These are phyloP conservation scores for Coprinopsis marcescibilis DNA, from an alignment of 768 basidiomycete genomes.

Conservation along the genomic window DNA sequence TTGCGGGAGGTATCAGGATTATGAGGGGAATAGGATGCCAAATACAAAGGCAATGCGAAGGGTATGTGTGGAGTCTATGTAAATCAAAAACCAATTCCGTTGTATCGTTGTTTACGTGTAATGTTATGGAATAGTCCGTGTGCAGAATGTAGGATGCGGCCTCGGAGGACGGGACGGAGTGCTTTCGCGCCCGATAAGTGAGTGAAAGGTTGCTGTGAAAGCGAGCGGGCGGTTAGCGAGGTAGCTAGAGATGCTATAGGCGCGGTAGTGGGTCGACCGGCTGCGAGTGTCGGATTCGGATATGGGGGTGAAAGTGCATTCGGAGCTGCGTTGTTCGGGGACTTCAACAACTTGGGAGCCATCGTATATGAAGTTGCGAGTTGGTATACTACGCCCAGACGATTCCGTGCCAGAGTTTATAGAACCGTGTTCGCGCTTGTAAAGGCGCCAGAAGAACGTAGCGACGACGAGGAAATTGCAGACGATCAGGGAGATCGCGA, in stretches of 20 bases:
- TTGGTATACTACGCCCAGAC: neutral
- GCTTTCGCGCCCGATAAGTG: neutral
- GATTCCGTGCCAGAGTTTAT: neutral
- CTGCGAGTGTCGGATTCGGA: neutral
- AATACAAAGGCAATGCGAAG: too few species aligned
- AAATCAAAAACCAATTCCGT: too few species aligned
- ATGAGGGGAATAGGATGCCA: too few species aligned
- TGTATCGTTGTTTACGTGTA: too few species aligned
- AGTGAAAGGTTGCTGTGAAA: neutral
- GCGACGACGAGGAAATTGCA: conserved; percentile 6
- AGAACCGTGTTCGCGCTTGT: neutral
- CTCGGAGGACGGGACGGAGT: neutral
- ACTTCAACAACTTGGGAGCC: neutral
- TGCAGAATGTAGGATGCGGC: neutral
- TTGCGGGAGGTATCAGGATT: too few species aligned
- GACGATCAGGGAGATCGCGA: conserved; percentile 6
- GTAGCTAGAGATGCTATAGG: too few species aligned
- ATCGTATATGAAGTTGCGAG: neutral
- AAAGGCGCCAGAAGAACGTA: conserved; percentile 5
- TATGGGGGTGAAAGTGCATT: neutral
- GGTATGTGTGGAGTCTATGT: too few species aligned
- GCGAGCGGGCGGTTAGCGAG: neutral
- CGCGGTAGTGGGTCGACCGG: neutral
- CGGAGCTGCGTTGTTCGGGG: neutral
- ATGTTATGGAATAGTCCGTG: neutral